Conservation (phyloP, 139 green algal genomes). For the Gonium pectorale region DNA sequence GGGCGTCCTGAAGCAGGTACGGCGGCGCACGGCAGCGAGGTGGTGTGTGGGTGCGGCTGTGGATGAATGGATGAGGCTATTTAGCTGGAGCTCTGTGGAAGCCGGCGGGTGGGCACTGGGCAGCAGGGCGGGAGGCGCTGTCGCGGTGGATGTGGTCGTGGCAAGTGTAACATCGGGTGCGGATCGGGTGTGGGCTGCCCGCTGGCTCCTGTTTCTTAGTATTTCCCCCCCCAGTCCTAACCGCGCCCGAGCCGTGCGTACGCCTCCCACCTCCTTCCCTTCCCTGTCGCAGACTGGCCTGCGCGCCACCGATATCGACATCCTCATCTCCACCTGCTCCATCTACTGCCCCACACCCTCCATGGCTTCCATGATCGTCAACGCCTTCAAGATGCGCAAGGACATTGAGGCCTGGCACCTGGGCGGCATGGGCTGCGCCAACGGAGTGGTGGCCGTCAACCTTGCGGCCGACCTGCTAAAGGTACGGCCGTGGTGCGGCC, state of each 20-base stretch:
- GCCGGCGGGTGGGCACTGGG: too few relatives aligned
- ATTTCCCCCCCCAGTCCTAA: too few relatives aligned
- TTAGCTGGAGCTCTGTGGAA: too few relatives aligned
- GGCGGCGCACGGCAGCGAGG: background rate
- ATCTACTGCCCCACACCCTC: slow-evolving; percentile 89
- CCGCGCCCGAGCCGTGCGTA: too few relatives aligned
- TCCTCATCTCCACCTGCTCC: slow-evolving; percentile 67
- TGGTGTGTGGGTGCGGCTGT: background rate
- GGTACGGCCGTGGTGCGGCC: background rate
- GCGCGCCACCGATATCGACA: slow-evolving; percentile 63
- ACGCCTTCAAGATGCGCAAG: slow-evolving; percentile 72
- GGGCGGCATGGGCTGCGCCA: slow-evolving; percentile 79
- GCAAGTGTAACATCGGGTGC: background rate
- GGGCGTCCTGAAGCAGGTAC: slow-evolving; percentile 52
- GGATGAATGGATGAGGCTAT: too few relatives aligned
- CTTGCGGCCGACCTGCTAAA: slow-evolving; percentile 77
- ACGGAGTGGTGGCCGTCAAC: slow-evolving; percentile 78
- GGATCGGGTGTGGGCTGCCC: too few relatives aligned
- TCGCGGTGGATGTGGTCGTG: background rate
- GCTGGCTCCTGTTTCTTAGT: too few relatives aligned
- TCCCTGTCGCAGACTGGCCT: slow-evolving; percentile 46
- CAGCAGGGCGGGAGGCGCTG: too few relatives aligned
- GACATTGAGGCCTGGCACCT: slow-evolving; percentile 59
- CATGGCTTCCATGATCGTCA: slow-evolving; percentile 80
- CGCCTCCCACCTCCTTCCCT: too few relatives aligned